phyloP scores from a whole-genome alignment of 31 red algal genomes.

The Endocladia muricata region DNA sequence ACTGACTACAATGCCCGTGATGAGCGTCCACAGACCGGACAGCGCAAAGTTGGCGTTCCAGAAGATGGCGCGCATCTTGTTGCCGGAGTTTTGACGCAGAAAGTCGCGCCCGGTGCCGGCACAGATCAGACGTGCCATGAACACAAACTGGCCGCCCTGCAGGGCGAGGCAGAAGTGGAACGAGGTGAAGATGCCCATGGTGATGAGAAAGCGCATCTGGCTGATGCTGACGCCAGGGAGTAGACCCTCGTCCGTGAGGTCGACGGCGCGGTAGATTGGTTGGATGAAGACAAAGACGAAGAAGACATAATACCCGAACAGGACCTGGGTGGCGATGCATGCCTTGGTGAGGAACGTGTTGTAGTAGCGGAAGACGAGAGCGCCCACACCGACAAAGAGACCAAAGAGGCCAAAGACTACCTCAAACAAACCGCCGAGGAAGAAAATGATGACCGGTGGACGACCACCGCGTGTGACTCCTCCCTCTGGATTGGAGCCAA shows the following conservation, averaged over 20 bases:
- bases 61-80: constrained; percentile 7
- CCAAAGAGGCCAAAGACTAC: constrained; percentile 22
- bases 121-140: constrained; percentile 5
- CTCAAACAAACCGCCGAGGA: constrained; percentile 28
- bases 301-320: constrained; percentile 34
- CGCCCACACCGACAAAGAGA: constrained; percentile 1
- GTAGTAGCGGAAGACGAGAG: constrained; percentile 21
- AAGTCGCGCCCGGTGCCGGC: background rate
- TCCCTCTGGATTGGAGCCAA: background rate
- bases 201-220: background rate
- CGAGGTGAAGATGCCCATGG: constrained; percentile 29
- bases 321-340: background rate
- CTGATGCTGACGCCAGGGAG: constrained; percentile 1
- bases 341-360: background rate
- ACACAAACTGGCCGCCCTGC: constrained; percentile 43
- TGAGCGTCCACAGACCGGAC: constrained; percentile 13
- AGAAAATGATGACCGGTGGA: background rate
- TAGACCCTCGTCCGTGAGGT: constrained; percentile 1
- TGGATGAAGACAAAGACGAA: constrained; percentile 24
- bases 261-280: background rate
- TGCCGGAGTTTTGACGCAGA: background rate
- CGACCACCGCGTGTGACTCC: background rate
- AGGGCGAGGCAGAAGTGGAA: constrained; percentile 28
- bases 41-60: constrained; percentile 35
- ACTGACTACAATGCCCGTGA: background rate